A percentile compares a stretch with the other conserved stretches of the same genome.
phyloP scores from a whole-genome alignment of 2,329 filamentous ascomycete genomes.

The Phoma sp. region DNA sequence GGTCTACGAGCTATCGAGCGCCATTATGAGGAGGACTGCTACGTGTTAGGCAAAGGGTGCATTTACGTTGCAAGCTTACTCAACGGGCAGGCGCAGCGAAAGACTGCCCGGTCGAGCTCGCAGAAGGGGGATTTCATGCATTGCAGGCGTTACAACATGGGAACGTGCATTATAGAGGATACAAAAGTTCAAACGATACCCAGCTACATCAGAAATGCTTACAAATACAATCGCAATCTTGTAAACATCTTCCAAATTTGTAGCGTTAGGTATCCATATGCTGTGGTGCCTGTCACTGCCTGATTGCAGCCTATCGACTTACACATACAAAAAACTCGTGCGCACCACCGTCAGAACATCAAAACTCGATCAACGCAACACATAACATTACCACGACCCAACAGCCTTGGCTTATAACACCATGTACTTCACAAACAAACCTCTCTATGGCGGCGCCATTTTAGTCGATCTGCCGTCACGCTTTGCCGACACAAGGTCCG shows the following conservation, averaged over 20 bases:
- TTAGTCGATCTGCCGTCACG: conserved; percentile 69
- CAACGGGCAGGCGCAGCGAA: background rate
- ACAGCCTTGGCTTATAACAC: conserved; percentile 41
- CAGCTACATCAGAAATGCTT: conserved; percentile 22
- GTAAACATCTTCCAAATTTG: background rate
- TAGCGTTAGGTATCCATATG: conserved; percentile 14
- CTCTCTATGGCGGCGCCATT: conserved; percentile 76
- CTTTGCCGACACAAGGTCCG: conserved; percentile 76
- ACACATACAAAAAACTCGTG: conserved; percentile 24
- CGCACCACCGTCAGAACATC: conserved; percentile 33
- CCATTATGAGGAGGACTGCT: no score
- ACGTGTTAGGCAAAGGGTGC: no score
- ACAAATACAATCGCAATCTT: conserved; percentile 12
- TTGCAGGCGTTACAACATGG: conserved; percentile 41
- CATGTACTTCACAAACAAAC: conserved; percentile 62
- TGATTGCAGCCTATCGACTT: conserved; percentile 39
- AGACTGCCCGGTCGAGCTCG: conserved; percentile 7
- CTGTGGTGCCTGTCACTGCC: conserved; percentile 43
- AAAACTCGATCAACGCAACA: conserved; percentile 10
- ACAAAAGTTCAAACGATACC: conserved; percentile 44
- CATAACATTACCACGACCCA: conserved; percentile 13
- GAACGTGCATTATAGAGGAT: conserved; percentile 30
- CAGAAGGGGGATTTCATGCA: conserved; percentile 27
- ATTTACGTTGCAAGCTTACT: no score
- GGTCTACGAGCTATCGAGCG: no score